A percentile compares a stretch with the other conserved stretches of the same genome.
Conservation (phyloP, 192 early-diverging fungal genomes). For the Radiomyces spectabilis region DNA sequence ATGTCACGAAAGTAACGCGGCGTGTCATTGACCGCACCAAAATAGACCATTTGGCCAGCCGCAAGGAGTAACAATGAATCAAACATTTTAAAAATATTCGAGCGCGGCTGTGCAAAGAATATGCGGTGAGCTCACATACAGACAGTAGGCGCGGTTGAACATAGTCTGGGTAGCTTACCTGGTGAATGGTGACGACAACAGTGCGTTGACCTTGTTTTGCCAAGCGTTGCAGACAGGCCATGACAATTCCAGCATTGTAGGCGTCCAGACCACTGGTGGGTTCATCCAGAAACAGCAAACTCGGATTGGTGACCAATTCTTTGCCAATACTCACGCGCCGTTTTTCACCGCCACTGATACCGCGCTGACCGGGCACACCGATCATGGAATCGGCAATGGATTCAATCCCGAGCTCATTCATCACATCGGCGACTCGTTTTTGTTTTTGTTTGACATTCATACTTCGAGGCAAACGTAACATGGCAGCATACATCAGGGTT, state of each 20-base stretch:
- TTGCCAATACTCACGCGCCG: slow-evolving; percentile 90
- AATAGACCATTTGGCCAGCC: slow-evolving; percentile 66
- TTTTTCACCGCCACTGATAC: slow-evolving; percentile 90
- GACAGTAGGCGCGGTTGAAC: too few relatives aligned
- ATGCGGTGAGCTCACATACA: too few relatives aligned
- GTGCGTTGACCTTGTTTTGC: slow-evolving; percentile 58
- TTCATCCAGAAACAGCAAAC: slow-evolving; percentile 87
- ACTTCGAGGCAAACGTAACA: slow-evolving; percentile 57
- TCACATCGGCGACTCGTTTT: slow-evolving; percentile 41
- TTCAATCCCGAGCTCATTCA: slow-evolving; percentile 61
- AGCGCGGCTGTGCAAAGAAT: too few relatives aligned
- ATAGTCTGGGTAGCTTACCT: too few relatives aligned
- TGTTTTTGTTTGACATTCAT: slow-evolving; percentile 40
- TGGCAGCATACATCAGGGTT: slow-evolving; percentile 74
- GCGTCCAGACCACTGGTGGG: slow-evolving; percentile 81
- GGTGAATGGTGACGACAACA: slow-evolving; percentile 73
- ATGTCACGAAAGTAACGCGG: slow-evolving; percentile 58
- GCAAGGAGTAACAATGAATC: slow-evolving; percentile 57
- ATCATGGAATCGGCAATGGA: slow-evolving; percentile 76
- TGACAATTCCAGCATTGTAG: slow-evolving; percentile 76
- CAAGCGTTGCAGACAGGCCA: slow-evolving; percentile 61
- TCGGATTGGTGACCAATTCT: slow-evolving; percentile 85
- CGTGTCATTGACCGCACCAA: slow-evolving; percentile 49
- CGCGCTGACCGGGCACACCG: slow-evolving; percentile 63
- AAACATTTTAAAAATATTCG: slow-evolving; percentile 49